Conservation (phyloP, 352 stramenopile species). For the Globisporangium cederbergense region DNA sequence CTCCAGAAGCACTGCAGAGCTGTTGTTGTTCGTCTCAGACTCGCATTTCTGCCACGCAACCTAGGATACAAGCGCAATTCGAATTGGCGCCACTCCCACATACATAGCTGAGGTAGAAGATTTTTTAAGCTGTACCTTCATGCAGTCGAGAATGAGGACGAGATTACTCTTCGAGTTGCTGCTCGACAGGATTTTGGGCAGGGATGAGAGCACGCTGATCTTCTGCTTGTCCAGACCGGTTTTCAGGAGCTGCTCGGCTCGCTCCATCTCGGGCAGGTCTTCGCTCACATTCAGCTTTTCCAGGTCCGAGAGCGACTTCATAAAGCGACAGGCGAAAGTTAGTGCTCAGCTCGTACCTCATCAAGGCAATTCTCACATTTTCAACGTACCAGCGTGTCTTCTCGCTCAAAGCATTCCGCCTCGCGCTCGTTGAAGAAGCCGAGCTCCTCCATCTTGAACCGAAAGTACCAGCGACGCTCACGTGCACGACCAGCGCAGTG, state of each 20-base stretch:
- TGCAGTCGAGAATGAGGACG: constrained; percentile 57
- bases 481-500: constrained; percentile 14
- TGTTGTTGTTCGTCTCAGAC: constrained; percentile 38
- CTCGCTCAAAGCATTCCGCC: constrained; percentile 79
- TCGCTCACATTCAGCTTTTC: constrained; percentile 86
- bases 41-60: constrained; percentile 70
- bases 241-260: constrained; percentile 70
- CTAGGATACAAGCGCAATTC: constrained; percentile 14
- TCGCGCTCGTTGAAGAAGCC: constrained; percentile 82
- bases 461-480: constrained; percentile 12
- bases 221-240: constrained; percentile 79
- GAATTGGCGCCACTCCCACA: neutral
- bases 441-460: constrained; percentile 68
- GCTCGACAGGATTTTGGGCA: constrained; percentile 67
- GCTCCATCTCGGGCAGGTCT: constrained; percentile 80
- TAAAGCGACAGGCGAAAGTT: neutral
- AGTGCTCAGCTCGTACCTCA: neutral
- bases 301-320: constrained; percentile 73
- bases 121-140: constrained; percentile 69
- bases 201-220: constrained; percentile 63
- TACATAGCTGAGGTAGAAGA: too few relatives aligned
- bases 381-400: constrained; percentile 68
- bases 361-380: neutral
- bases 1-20: constrained; percentile 41
- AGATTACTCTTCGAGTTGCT: constrained; percentile 76